Evolutionary conservation across 2,329 filamentous ascomycete genomes (phyloP), one percentile per base, ranked within the genome.

Genomic region (Epichloe aotearoae): DNA sequence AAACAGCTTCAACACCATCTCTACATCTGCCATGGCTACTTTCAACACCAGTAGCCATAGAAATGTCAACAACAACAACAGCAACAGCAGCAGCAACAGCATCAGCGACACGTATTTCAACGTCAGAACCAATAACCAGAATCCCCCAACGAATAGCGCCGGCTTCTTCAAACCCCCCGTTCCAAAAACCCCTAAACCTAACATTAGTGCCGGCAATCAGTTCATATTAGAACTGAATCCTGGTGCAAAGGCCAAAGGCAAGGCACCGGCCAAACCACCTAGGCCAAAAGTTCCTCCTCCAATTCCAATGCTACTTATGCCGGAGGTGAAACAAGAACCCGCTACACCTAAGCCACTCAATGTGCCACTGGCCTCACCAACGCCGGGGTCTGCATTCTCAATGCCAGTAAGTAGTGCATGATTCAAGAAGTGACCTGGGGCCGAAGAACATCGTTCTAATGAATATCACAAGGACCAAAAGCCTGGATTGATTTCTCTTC

Each of bases 181-280:
- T 11, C 67, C 68, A 30, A 64, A 67, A 34, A 67, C 64, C 37
- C 64, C 66, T 11, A 72, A 71, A 53, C 64, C 68, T 8, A 58
- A 64, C 33, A 59, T 68, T 50, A 63, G 61, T 46, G 54, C 56
- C 23, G 60, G 60, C 14, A 66, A 59, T 47, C 67, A 69, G 51
- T 62, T 69, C 46, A 64, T 68, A 26, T 53, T 69, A 49, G 66
- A 69, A 50, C 60, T 67, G 50, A 66, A 65, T 52, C 59, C 62
- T 4, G 54, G 52, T 15, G 55, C 59, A 20, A 65, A 62, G 39
- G 55, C 56, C n/a, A 68, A 67, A 51, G 64, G 60, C 11, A 69
- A 67, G 46, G 60, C 64, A 19, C 61, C 64, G 8, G 60, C 58
- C 1, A 68, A 66, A 52, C 65, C 64, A 8, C 61, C 64, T 4